These are phyloP conservation scores for Malassezia vespertilionis DNA, from an alignment of 1,284 basidiomycete species.

Conservation along the genomic window DNA sequence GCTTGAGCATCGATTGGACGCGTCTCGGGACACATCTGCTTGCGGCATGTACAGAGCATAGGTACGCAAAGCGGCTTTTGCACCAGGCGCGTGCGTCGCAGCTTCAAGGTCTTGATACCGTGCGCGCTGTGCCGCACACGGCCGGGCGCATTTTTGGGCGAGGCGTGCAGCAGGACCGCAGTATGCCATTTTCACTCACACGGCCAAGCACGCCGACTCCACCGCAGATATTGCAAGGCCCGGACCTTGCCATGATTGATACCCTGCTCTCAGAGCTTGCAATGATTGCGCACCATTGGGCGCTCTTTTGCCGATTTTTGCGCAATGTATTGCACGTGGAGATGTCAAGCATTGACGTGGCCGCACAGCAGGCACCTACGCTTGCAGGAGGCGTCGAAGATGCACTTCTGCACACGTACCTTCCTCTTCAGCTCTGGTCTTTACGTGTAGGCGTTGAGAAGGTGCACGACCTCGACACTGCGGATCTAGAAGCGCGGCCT, in stretches of 20 bases:
- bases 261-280: conserved; percentile 73
- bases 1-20: conserved; percentile 75
- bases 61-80: conserved; percentile 22
- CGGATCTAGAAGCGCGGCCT: conserved; percentile 26
- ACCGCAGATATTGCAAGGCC: conserved; percentile 36
- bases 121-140: conserved; percentile 4
- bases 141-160: conserved; percentile 24
- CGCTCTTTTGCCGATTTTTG: conserved; percentile 76
- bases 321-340: conserved; percentile 15
- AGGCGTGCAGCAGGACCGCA: conserved; percentile 37
- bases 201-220: conserved; percentile 38
- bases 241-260: conserved; percentile 76
- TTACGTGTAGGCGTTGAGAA: conserved; percentile 76
- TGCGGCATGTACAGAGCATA: conserved; percentile 69
- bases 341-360: conserved; percentile 3
- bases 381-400: conserved; percentile 52
- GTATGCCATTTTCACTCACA: conserved; percentile 49
- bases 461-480: conserved; percentile 50
- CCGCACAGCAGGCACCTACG: no score
- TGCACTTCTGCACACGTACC: conserved; percentile 65
- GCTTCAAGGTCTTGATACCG: not conserved
- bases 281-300: conserved; percentile 81
- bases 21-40: conserved; percentile 65
- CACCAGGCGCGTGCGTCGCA: conserved; percentile 9
- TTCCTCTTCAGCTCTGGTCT: conserved; percentile 86